These are phyloP conservation scores for Phytopythium sindhum DNA, from an alignment of 352 stramenopile genomes.

Conservation along the genomic window DNA sequence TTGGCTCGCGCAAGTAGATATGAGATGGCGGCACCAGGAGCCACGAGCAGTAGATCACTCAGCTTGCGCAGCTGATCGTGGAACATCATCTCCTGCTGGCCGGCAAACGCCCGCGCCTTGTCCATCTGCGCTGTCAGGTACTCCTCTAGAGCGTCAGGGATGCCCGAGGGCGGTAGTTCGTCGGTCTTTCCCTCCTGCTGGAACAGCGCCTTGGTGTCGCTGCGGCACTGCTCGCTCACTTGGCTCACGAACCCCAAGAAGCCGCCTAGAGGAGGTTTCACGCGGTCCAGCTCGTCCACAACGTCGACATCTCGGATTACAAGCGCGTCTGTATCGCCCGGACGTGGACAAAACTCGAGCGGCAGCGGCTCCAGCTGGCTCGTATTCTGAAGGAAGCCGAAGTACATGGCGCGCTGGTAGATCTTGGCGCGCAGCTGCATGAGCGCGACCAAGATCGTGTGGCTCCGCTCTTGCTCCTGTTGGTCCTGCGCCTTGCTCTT, in stretches of 20 bases:
- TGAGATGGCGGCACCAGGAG: slow-evolving; percentile 39
- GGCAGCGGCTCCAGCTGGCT: slow-evolving; percentile 42
- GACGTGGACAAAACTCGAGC: slow-evolving; percentile 25
- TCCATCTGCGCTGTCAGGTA: slow-evolving; percentile 62
- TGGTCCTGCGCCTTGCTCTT: slow-evolving; percentile 4
- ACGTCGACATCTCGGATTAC: slow-evolving; percentile 36
- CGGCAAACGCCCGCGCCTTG: slow-evolving; percentile 56
- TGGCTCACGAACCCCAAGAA: slow-evolving; percentile 61
- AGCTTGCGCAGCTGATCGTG: slow-evolving; percentile 64
- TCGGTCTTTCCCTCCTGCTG: slow-evolving; percentile 62
- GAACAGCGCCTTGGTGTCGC: slow-evolving; percentile 51
- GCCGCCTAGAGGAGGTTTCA: slow-evolving; percentile 6
- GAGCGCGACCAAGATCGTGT: slow-evolving; percentile 27
- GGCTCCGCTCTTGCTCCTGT: not conserved
- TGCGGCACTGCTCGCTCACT: slow-evolving; percentile 51
- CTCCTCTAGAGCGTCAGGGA: slow-evolving; percentile 68
- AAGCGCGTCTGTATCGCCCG: slow-evolving; percentile 1
- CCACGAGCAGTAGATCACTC: slow-evolving; percentile 49
- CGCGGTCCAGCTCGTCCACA: slow-evolving; percentile 38
- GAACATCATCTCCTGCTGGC: slow-evolving; percentile 47
- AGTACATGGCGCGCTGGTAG: slow-evolving; percentile 60
- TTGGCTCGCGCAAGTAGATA: slow-evolving; percentile 32
- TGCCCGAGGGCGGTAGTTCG: slow-evolving; percentile 52
- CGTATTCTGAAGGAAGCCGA: slow-evolving; percentile 49
- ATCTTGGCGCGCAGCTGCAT: slow-evolving; percentile 58